Conservation (phyloP, 306 rosid species). For the Rosa rugosa region DNA sequence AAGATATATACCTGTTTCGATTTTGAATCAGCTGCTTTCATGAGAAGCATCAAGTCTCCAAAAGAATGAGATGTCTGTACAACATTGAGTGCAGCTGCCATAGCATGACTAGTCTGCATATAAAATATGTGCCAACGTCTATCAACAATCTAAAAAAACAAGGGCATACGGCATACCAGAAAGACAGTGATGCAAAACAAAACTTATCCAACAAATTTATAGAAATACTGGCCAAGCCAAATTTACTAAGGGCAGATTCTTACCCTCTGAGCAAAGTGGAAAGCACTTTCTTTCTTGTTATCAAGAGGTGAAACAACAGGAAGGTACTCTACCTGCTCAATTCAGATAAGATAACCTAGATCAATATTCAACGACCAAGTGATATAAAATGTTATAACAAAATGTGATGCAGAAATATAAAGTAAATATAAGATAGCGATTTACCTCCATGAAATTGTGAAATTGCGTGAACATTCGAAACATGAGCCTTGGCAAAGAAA, state of each 20-base stretch:
- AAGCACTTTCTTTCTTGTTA: constrained; percentile 71
- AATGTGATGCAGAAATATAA: not conserved
- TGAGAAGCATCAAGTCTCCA: constrained; percentile 81
- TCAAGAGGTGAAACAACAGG: constrained; percentile 69
- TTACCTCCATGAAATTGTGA: constrained; percentile 95
- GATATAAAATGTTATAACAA: constrained; percentile 12
- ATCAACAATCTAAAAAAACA: constrained; percentile 5
- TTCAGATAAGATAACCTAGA: constrained; percentile 24
- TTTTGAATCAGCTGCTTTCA: constrained; percentile 63
- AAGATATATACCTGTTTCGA: constrained; percentile 64
- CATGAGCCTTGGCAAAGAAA: constrained; percentile 80
- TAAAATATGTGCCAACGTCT: constrained; percentile 19
- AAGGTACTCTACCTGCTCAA: constrained; percentile 90
- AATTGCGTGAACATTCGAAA: constrained; percentile 94
- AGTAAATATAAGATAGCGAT: constrained; percentile 1
- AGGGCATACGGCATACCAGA: constrained; percentile 16
- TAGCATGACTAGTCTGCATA: constrained; percentile 72
- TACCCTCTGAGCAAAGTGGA: constrained; percentile 75
- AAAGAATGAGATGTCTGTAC: constrained; percentile 83
- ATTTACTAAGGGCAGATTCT: constrained; percentile 26
- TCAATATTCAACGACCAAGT: constrained; percentile 17
- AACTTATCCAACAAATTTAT: not conserved
- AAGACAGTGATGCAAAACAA: not conserved
- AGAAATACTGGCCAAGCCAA: not conserved
- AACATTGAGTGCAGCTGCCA: constrained; percentile 76